Conservation (phyloP, 306 rosid species). For the Betula pendula region DNA sequence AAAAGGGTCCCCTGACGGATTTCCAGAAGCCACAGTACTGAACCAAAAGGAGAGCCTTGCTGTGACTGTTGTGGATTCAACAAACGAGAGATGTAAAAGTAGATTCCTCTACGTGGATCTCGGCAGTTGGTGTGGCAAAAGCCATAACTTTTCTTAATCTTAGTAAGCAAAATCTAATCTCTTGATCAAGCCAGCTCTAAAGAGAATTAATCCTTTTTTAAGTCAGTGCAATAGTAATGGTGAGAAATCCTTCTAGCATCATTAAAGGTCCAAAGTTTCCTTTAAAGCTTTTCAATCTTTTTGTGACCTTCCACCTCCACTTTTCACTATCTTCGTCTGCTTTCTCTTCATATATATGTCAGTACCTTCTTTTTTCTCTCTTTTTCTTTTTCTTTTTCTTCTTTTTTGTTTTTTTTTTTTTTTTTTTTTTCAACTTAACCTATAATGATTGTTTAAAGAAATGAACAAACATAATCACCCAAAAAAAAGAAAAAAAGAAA, state of each 20-base stretch:
- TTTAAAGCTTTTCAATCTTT: slow-evolving; percentile 22
- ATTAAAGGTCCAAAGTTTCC: slow-evolving; percentile 16
- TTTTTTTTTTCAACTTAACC: not conserved
- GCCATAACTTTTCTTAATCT: slow-evolving; percentile 28
- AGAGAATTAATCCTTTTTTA: slow-evolving; percentile 11
- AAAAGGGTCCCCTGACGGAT: not conserved
- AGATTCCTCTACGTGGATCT: slow-evolving; percentile 49
- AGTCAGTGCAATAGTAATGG: slow-evolving; percentile 3
- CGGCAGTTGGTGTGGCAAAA: slow-evolving; percentile 35
- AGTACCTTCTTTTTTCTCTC: not conserved
- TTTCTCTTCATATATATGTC: slow-evolving; percentile 22
- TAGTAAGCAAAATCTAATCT: slow-evolving; percentile 25
- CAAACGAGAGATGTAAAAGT: slow-evolving; percentile 39
- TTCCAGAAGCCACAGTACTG: not conserved
- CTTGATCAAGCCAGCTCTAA: slow-evolving; percentile 35
- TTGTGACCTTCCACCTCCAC: slow-evolving; percentile 2
- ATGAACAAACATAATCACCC: no score
- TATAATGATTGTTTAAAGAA: no score
- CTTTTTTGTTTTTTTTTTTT: no score
- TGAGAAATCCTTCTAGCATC: not conserved
- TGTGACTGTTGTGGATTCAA: slow-evolving; percentile 15
- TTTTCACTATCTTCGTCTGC: slow-evolving; percentile 14
- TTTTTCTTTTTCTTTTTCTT: not conserved
- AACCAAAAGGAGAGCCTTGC: slow-evolving; percentile 11
- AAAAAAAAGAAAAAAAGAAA: no score